These are phyloP conservation scores for Fusarium domesticum DNA, from an alignment of 2,329 filamentous ascomycete species.

Conservation along the genomic window DNA sequence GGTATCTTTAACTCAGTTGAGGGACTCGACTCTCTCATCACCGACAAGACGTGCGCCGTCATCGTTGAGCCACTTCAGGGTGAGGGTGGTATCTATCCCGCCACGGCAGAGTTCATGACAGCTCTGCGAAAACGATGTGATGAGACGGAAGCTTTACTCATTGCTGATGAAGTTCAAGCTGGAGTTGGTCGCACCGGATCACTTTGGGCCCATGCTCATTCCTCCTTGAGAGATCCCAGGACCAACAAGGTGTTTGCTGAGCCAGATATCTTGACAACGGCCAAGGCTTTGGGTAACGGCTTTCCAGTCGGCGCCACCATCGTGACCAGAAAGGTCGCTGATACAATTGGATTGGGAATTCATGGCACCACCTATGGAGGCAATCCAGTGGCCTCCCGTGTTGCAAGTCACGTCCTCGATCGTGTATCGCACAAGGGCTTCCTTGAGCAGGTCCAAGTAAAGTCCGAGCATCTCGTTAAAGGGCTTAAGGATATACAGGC, in stretches of 20 bases:
- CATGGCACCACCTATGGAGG: constrained; percentile 5
- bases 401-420: constrained; percentile 2
- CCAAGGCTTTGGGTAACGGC: constrained; percentile 4
- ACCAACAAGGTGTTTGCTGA: constrained; percentile 4
- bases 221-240: constrained; percentile 1
- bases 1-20: constrained; percentile 1
- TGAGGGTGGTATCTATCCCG: constrained; percentile 4
- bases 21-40: constrained; percentile 3
- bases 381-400: constrained; percentile 4
- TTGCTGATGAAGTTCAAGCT: constrained; percentile 2
- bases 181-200: background rate
- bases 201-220: constrained; percentile 5
- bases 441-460: background rate
- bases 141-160: constrained; percentile 2
- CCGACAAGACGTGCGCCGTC: constrained; percentile 2
- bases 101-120: constrained; percentile 1
- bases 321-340: constrained; percentile 1
- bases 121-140: constrained; percentile 2
- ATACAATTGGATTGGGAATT: constrained; percentile 1
- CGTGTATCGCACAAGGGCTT: background rate
- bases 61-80: constrained; percentile 5
- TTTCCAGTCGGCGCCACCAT: constrained; percentile 4
- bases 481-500: constrained; percentile 1
- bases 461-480: constrained; percentile 1
- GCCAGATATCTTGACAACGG: constrained; percentile 3